Base-by-base conservation (phyloP, 176 grass and related monocot genomes). In the Ananas comosus region DNA sequence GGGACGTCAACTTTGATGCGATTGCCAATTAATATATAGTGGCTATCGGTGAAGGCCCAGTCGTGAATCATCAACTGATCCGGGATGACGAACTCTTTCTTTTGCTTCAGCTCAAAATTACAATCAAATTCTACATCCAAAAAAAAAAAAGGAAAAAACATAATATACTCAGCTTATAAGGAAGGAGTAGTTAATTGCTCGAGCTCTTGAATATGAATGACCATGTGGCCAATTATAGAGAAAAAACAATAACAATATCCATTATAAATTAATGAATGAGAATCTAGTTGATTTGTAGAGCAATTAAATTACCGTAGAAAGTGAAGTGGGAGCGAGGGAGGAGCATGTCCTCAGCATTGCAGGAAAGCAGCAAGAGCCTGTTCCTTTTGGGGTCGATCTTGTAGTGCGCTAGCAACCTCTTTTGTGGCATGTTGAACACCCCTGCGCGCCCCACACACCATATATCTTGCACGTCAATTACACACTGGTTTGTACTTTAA, bases 21-120 rank as follows among this genome's bases (percentile, higher is more conserved):
- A 49, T 99, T 99, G 63, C 89, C 89, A 24, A 90, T 68, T 19
- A 99, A 49, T 25, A 99, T 63, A 65, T 99, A 99, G 77, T 90
- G 85, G 51, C 1, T 82, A 61, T 93, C 87, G 0, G 94, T 99
- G 84, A 99, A 93, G 12, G 84, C 29, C 94, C 94, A 99, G 63
- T 99, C 94, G 70, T 99, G 94, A 83, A 99, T 99, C 89, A 99
- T 88, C 9, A 99, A 73, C 76, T 99, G 94, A 3, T 87, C 89
- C 47, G 84, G 82, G 76, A 99, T n/a, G 1, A 72, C 75, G 78
- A 92, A 99, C 80, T 93, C 94, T 50, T 84, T 86, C 82, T 56
- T 90, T 69, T 84, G 79, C 28, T 85, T 75, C 11, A 93, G 77
- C 61, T 22, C 69, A 79, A 88, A 97, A 52, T 77, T 25, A 19